Conservation (phyloP, 257 asterid genomes). For the Jacaranda copaia region DNA sequence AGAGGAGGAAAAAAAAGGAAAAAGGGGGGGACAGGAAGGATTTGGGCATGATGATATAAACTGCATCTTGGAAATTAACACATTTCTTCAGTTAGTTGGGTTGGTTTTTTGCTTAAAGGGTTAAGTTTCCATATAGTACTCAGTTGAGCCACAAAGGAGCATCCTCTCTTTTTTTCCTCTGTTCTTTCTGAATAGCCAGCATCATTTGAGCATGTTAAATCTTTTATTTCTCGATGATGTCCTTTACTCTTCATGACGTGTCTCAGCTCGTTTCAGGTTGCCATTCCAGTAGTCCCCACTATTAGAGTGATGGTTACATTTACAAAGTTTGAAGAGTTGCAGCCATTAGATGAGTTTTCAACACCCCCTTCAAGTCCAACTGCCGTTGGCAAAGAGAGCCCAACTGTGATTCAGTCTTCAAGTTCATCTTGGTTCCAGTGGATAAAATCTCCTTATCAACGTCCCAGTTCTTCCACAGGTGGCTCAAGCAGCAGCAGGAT, state of each 20-base stretch:
- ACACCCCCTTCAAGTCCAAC: constrained; percentile 93
- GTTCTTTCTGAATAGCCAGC: neutral
- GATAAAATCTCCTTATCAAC: constrained; percentile 84
- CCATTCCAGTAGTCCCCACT: constrained; percentile 94
- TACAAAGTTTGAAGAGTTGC: constrained; percentile 88
- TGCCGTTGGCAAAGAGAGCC: constrained; percentile 60
- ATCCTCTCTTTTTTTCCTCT: neutral
- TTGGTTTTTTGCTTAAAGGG: neutral
- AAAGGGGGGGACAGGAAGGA: neutral
- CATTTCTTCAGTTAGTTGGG: constrained; percentile 12
- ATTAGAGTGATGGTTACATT: constrained; percentile 90
- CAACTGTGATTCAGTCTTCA: constrained; percentile 54
- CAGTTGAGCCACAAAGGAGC: neutral
- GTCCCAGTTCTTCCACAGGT: constrained; percentile 58
- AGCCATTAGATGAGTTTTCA: constrained; percentile 83
- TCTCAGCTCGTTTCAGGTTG: constrained; percentile 61
- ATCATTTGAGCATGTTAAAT: neutral
- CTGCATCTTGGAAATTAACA: neutral
- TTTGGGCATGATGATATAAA: neutral
- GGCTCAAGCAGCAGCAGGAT: constrained; percentile 62
- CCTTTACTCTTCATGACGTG: neutral
- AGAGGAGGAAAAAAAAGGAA: neutral
- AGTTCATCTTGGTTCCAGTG: constrained; percentile 95
- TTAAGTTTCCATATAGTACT: neutral
- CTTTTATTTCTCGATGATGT: constrained; percentile 5